Evolutionary conservation across 2,329 filamentous ascomycete species (phyloP), one percentile per base, ranked within the genome.

Genomic region (Lasiodiplodia theobromae): DNA sequence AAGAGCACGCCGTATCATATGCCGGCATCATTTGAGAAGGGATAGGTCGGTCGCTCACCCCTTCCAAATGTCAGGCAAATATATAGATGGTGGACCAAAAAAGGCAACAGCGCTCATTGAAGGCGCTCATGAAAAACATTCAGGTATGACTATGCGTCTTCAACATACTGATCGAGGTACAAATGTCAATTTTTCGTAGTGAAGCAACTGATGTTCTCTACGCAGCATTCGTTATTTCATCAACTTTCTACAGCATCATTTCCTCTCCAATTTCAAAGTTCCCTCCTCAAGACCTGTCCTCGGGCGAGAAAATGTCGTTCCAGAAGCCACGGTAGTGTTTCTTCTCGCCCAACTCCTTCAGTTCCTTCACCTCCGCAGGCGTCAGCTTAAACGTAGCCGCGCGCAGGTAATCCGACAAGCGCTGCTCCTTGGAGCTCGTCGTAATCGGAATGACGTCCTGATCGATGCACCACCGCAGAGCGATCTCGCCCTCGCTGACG

Each of bases 271-370:
- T 34, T 34, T 34, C 31, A 7, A 34, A 34, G 8, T 10, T 2
- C 31, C 6, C 8, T 34, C 31, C 31, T 34, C 31, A 86, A 21
- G 81, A 78, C 69, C 78, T 76, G 73, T 91, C 89, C 69, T 87
- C 82, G 1, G 77, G 77, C 11, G 76, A 83, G 76, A 88, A 89
- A 69, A 82, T 82, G 18, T 84, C 71, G 2, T 71, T 79, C 87
- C 87, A 91, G 75, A 88, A 91, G 0, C 79, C 85, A 38, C 89
- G 83, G 73, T 81, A 88, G 76, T 91, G 87, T 79, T 89, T 89
- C 81, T 88, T 75, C 71, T 81, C 81, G 1, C 90, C 90, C 44
- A 84, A 73, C 72, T 85, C 81, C 63, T 79, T 80, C 18, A 80
- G 72, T 52, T 78, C 69, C 69, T 86, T 78, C 28, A 90, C 81